Conservation (phyloP, 108 stramenopile genomes). For the Ochromonas danica region DNA sequence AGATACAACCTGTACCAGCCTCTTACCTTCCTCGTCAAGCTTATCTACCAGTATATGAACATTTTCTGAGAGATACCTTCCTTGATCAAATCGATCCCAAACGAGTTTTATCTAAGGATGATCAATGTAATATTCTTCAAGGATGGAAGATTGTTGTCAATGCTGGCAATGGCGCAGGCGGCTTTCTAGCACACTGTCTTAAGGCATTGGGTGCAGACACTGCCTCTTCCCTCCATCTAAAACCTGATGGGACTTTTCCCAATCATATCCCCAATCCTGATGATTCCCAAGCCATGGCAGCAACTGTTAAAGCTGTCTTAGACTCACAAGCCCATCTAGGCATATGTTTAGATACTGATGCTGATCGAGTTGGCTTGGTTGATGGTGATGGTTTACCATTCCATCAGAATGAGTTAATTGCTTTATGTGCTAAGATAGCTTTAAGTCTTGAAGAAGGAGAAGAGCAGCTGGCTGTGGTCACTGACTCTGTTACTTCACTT, state of each 20-base stretch:
- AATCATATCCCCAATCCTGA: slow-evolving; percentile 52
- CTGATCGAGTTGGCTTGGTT: slow-evolving; percentile 40
- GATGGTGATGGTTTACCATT: not conserved
- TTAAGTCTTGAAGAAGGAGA: slow-evolving; percentile 43
- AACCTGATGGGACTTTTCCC: slow-evolving; percentile 50
- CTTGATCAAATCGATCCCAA: not conserved
- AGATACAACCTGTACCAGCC: not conserved
- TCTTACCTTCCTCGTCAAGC: too few relatives aligned
- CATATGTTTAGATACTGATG: slow-evolving; percentile 53
- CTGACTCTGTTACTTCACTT: slow-evolving; percentile 50
- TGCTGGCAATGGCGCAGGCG: slow-evolving; percentile 56
- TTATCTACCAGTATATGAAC: not conserved
- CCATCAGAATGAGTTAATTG: not conserved
- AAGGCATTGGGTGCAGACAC: slow-evolving; percentile 47
- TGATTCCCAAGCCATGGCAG: slow-evolving; percentile 45
- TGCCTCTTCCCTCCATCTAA: slow-evolving; percentile 42
- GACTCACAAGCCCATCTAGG: slow-evolving; percentile 45
- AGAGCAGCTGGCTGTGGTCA: slow-evolving; percentile 48
- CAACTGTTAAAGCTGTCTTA: slow-evolving; percentile 44
- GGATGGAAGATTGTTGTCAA: slow-evolving; percentile 50
- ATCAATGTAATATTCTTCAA: too few relatives aligned
- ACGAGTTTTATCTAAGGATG: too few relatives aligned
- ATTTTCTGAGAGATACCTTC: not conserved
- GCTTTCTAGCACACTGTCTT: slow-evolving; percentile 39
- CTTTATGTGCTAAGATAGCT: slow-evolving; percentile 47